A percentile compares a stretch with the other conserved stretches of the same genome.
Evolutionary conservation across 176 grass and related monocot genomes (phyloP).

Genomic region (Oropetium thomaeum): DNA sequence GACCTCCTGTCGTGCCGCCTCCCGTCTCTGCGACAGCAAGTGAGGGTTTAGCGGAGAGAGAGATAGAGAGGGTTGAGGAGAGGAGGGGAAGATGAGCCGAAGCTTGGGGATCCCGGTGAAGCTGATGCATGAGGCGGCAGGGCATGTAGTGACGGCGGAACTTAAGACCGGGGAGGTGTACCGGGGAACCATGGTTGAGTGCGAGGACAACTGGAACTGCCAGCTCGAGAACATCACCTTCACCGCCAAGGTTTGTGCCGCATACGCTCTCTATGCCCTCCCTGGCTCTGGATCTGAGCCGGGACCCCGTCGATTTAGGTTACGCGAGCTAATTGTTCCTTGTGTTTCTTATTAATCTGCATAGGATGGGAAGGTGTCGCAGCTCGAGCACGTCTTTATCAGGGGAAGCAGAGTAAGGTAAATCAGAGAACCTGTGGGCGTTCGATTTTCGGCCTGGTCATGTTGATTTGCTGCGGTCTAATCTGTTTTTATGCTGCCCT

Average conservation of each 20-base stretch:
- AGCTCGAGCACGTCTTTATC: slow-evolving; percentile 61
- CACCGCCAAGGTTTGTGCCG: slow-evolving; percentile 39
- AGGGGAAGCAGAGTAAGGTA: slow-evolving; percentile 74
- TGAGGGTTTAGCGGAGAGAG: not conserved
- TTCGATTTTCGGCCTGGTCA: not conserved
- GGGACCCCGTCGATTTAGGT: slow-evolving; percentile 6
- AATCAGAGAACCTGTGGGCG: not conserved
- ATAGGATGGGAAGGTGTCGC: slow-evolving; percentile 69
- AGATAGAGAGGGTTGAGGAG: not conserved
- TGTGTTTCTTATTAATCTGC: not conserved
- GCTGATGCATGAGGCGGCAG: slow-evolving; percentile 89
- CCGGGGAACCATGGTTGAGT: slow-evolving; percentile 65
- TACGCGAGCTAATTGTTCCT: not conserved
- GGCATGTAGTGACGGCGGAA: slow-evolving; percentile 91
- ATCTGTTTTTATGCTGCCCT: not conserved
- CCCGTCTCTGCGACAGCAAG: not conserved
- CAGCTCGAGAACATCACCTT: slow-evolving; percentile 48
- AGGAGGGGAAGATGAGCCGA: slow-evolving; percentile 62
- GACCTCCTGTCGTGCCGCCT: not conserved
- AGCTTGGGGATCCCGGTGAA: slow-evolving; percentile 91
- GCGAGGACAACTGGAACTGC: slow-evolving; percentile 67
- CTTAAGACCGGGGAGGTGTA: slow-evolving; percentile 71
- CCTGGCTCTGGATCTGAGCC: slow-evolving; percentile 13
- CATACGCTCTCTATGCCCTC: not conserved
- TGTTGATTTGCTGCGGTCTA: not conserved